Percentiles rank a stretch among this genome's conserved stretches.
Evolutionary conservation across 257 asterid species (phyloP).

Genomic region (Solanum chilense): DNA sequence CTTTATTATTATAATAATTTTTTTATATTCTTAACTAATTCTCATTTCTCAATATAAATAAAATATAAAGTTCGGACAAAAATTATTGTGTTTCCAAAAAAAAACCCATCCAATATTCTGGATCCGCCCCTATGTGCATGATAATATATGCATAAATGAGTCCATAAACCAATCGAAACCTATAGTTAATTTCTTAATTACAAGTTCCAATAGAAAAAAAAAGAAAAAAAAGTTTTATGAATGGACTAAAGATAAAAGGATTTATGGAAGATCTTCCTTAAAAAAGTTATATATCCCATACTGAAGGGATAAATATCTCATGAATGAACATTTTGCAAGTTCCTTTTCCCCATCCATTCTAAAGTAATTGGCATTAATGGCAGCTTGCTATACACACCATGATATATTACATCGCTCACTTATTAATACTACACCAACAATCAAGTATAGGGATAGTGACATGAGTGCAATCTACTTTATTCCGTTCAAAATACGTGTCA

Average conservation of each 20-base stretch:
- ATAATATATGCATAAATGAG: background rate
- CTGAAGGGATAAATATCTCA: background rate
- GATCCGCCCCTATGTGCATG: background rate
- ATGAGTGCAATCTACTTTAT: background rate
- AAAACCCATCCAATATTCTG: background rate
- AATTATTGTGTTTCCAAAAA: background rate
- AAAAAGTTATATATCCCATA: background rate
- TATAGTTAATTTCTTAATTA: background rate
- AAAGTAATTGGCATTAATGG: background rate
- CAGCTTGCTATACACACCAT: background rate
- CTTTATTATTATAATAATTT: no score
- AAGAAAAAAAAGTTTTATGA: background rate
- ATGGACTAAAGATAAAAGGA: background rate
- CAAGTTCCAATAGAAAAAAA: background rate
- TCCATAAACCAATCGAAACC: background rate
- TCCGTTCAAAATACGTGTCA: background rate
- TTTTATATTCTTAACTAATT: background rate
- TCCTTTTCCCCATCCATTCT: background rate
- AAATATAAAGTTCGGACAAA: background rate
- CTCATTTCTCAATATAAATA: background rate
- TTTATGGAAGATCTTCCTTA: background rate
- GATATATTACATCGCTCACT: background rate
- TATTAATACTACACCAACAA: background rate
- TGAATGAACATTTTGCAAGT: background rate
- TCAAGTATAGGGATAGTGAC: background rate